Evolutionary conservation across 2,329 filamentous ascomycete species (phyloP), one percentile per base, ranked within the genome.

Genomic region (Phialophora expanda): DNA sequence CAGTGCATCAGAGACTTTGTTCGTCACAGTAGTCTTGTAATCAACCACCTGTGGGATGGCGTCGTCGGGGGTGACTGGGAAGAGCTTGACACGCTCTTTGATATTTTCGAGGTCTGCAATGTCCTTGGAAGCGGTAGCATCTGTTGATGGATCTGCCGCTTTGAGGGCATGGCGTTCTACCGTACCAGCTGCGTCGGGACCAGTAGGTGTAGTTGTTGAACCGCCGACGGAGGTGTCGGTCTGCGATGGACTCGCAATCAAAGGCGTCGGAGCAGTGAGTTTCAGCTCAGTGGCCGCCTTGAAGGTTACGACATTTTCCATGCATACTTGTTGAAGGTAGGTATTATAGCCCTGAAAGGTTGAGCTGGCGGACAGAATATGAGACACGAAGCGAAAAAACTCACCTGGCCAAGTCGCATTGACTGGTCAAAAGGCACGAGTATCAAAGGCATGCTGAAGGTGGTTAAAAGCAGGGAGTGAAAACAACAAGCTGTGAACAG

Each of bases 261-360:
- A 44, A n/a, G 17, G 17, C 38, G 6, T 8, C 17, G 38, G 38
- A 44, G 38, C 38, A 44, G 38, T 44, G 17, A 44, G 7, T n/a
- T 44, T 44, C 14, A n/a, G 17, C 6, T 44, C 38, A 8, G 6
- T 5, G 17, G 38, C 17, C 6, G n/a, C 38, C 38, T 44, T 44
- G 17, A 44, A 44, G n/a, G 38, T n/a, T n/a, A 44, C 38, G 38
- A 44, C 38, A 44, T 44, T 44, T n/a, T 44, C 38, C 38, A 44
- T 44, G 38, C 38, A 44, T 3, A 44, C 38, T 44, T 44, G 38
- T 44, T 44, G 38, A n/a, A 44, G 38, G 17, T 44, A 44, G 5
- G 38, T 44, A n/a, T 44, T 44, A 20, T 44, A 44, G 38, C 38
- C 38, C 38, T 44, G 17, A 8, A 44, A 3, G 20, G 8, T 1